Percentiles rank a stretch among this genome's conserved stretches.
Conservation (phyloP, 805 yeast genomes). For the Candida insectalens region DNA sequence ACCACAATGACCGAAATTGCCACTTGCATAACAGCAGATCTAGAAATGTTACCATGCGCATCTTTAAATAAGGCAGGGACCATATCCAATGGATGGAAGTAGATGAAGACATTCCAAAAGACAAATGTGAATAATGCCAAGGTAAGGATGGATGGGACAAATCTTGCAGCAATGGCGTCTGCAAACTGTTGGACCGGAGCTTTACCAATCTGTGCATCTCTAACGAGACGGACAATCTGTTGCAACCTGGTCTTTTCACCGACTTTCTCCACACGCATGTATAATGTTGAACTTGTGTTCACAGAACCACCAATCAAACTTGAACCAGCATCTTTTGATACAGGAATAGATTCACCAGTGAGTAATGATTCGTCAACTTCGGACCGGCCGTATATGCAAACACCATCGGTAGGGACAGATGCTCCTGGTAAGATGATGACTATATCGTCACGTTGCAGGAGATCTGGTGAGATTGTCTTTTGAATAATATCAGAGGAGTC, state of each 20-base stretch:
- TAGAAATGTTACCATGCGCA: constrained; percentile 10
- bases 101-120: constrained; percentile 41
- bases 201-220: constrained; percentile 77
- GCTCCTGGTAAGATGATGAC: constrained; percentile 78
- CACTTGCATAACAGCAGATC: constrained; percentile 41
- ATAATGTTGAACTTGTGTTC: constrained; percentile 67
- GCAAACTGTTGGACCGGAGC: constrained; percentile 91
- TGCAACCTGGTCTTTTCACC: constrained; percentile 83
- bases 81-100: constrained; percentile 4
- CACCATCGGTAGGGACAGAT: constrained; percentile 88
- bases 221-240: constrained; percentile 78
- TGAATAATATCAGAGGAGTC: constrained; percentile 22
- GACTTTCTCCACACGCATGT: constrained; percentile 55
- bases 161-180: constrained; percentile 73
- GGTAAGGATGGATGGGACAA: constrained; percentile 66
- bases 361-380: constrained; percentile 83
- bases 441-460: constrained; percentile 68
- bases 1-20: constrained; percentile 91
- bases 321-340: constrained; percentile 51
- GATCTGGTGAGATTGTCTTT: constrained; percentile 56
- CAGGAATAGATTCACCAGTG: constrained; percentile 86
- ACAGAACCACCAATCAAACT: constrained; percentile 83
- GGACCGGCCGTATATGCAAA: constrained; percentile 64
- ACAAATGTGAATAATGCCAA: constrained; percentile 60
- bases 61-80: constrained; percentile 21